Conservation (phyloP, 106 monocot species). For the Allium fistulosum region DNA sequence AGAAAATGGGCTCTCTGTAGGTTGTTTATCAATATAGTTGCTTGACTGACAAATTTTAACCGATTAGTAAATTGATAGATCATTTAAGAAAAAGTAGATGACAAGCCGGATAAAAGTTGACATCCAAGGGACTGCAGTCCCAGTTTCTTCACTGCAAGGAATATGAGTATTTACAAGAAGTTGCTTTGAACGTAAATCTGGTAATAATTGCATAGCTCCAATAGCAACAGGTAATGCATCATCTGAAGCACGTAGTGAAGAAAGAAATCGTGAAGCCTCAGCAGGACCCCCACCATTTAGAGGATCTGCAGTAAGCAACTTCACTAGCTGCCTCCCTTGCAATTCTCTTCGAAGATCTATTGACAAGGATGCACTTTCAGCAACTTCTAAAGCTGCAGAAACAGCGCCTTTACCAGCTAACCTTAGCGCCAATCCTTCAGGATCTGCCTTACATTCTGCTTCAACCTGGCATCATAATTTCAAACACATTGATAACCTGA, state of each 20-base stretch:
- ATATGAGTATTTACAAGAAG: constrained; percentile 48
- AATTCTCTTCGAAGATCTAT: constrained; percentile 83
- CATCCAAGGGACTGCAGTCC: too few relatives aligned
- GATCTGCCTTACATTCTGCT: constrained; percentile 70
- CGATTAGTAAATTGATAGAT: too few relatives aligned
- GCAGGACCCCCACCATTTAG: constrained; percentile 96
- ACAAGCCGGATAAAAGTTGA: too few relatives aligned
- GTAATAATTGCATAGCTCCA: constrained; percentile 85
- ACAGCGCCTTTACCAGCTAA: constrained; percentile 88
- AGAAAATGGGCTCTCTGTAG: too few relatives aligned
- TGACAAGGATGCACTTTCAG: constrained; percentile 79
- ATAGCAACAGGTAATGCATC: constrained; percentile 94
- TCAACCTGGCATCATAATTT: constrained; percentile 52
- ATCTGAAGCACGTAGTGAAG: constrained; percentile 77
- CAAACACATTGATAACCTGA: too few relatives aligned
- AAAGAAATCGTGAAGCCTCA: constrained; percentile 88
- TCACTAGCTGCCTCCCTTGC: constrained; percentile 90
- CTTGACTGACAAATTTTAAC: too few relatives aligned
- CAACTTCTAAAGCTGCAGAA: constrained; percentile 91
- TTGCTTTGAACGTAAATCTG: constrained; percentile 92
- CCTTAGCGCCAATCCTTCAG: constrained; percentile 87
- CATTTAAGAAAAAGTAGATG: too few relatives aligned
- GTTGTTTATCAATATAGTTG: too few relatives aligned
- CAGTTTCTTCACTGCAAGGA: too few relatives aligned
- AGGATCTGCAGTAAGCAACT: constrained; percentile 83